Evolutionary conservation across 176 grass and related monocot genomes (phyloP), one percentile per base, ranked within the genome.

Genomic region (Aegilops speltoides): DNA sequence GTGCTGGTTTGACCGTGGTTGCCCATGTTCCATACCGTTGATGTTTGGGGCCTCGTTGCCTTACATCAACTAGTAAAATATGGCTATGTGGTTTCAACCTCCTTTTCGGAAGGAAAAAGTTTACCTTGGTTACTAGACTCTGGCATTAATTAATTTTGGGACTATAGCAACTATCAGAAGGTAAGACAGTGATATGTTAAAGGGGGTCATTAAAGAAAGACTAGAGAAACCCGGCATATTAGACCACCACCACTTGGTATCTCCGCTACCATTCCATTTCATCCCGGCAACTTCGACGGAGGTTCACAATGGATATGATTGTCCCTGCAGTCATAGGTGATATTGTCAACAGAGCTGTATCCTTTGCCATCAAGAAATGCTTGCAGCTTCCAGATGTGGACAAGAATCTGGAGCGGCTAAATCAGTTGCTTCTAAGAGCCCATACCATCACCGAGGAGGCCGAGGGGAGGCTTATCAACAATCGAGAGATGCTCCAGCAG

Each of bases 371-470:
- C 32, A 26, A 64, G 2, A 88, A 34, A 72, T 79, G 2, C 56
- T 69, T 15, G 15, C 36, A 33, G 29, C 28, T 14, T 43, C 23
- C n/a, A 4, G 29, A 67, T 11, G 2, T 16, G 2, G 28, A 79
- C 38, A 68, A 13, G 3, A 40, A 72, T 8, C 40, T 89, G 37
- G 69, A 77, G 45, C 29, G 56, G 20, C 80, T 87, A 38, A 34
- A 73, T 15, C 56, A 34, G 23, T 1, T 90, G 84, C 66, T 86
- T 22, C 65, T 90, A 2, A 50, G 67, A 72, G 37, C 61, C 41
- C 52, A 82, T 17, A 68, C 79, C 38, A 82, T 81, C 0, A 43
- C 80, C 5, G 85, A 87, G 77, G 85, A 80, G 31, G 79, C 79
- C 0, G 70, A 76, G 4, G 32, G 66, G 3, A 62, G 72, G 24